Evolutionary conservation across 2,329 filamentous ascomycete genomes (phyloP).

Genomic region (Penicillium capsulatum): DNA sequence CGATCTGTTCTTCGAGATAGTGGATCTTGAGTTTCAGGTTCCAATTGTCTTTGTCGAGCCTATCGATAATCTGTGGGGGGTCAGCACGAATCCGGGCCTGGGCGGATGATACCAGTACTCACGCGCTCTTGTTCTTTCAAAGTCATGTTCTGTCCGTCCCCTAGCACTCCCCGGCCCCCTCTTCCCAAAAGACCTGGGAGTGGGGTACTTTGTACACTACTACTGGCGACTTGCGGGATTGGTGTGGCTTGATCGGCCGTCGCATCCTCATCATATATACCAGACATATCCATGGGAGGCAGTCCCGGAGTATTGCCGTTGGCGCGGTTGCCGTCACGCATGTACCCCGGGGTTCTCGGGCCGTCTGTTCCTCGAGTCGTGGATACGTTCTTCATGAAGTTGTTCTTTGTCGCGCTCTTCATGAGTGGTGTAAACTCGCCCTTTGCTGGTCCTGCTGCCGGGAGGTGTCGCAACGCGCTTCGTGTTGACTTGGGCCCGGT

Average conservation of each 20-base stretch:
- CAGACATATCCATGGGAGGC: slow-evolving; percentile 67
- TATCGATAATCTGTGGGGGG: slow-evolving; percentile 66
- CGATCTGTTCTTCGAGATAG: slow-evolving; percentile 85
- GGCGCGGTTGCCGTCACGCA: slow-evolving; percentile 59
- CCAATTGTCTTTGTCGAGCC: slow-evolving; percentile 98
- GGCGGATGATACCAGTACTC: neutral
- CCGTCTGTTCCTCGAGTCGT: slow-evolving; percentile 54
- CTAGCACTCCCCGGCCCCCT: slow-evolving; percentile 63
- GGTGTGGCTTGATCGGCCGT: slow-evolving; percentile 67
- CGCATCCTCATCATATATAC: slow-evolving; percentile 60
- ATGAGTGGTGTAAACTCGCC: slow-evolving; percentile 93
- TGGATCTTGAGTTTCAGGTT: slow-evolving; percentile 95
- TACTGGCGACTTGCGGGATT: slow-evolving; percentile 69
- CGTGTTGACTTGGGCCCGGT: slow-evolving; percentile 45
- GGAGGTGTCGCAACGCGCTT: slow-evolving; percentile 64
- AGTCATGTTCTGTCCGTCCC: slow-evolving; percentile 76
- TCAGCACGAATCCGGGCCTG: slow-evolving; percentile 9
- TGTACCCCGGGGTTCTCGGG: slow-evolving; percentile 64
- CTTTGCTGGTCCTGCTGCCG: slow-evolving; percentile 50
- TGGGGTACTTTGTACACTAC: slow-evolving; percentile 79
- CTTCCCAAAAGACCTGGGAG: slow-evolving; percentile 64
- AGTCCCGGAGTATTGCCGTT: slow-evolving; percentile 70
- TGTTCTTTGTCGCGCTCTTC: slow-evolving; percentile 69
- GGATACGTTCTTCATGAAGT: slow-evolving; percentile 56
- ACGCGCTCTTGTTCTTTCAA: slow-evolving; percentile 91